Base-by-base conservation (phyloP, 768 basidiomycete genomes). In the Rubroboletus satanas region DNA sequence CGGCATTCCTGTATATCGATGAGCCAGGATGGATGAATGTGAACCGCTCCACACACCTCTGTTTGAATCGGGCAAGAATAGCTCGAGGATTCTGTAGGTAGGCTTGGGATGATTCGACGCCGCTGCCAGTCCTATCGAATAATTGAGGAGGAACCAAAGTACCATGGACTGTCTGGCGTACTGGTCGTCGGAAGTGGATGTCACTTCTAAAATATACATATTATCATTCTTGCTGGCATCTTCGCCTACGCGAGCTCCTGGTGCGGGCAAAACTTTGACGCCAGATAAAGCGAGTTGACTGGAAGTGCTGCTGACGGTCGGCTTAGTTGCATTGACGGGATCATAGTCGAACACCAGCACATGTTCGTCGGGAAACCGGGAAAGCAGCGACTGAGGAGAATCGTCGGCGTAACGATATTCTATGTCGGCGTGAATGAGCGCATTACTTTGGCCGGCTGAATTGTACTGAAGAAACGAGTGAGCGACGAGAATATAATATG, bases 321-420 rank as follows among this genome's bases (percentile, higher is more conserved):
- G 78, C 42, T 68, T 60, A 3, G 71, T 59, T 5, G 66, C 43
- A 12, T 57, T 62, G 46, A 69, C 56, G n/a, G 83, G 78, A 58
- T 87, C 82, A 61, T 82, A 84, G 68, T 90, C 81, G 41, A 93
- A 76, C 26, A 93, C 77, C 2, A 93, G 74, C 23, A 93, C 83
- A 61, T 87, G 87, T 67, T 90, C 88, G 49, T 81, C 76, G 11
- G 79, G 73, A 38, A 76, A 75, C 35, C 74, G 78, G 5, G 87
- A 84, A 38, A 90, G 71, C 12, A 92, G 71, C 11, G 81, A 70
- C n/a, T 82, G 69, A 4, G 88, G 84, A 0, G 85, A 78, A 64
- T 93, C 91, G 62, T 93, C 89, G 18, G 82, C 79, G 64, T 89
- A 93, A 62, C 89, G 87, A 66, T 92, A 92, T 61, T 92, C 86